Conservation (phyloP, 495 filamentous ascomycete genomes). For the Aspergillus steynii region DNA sequence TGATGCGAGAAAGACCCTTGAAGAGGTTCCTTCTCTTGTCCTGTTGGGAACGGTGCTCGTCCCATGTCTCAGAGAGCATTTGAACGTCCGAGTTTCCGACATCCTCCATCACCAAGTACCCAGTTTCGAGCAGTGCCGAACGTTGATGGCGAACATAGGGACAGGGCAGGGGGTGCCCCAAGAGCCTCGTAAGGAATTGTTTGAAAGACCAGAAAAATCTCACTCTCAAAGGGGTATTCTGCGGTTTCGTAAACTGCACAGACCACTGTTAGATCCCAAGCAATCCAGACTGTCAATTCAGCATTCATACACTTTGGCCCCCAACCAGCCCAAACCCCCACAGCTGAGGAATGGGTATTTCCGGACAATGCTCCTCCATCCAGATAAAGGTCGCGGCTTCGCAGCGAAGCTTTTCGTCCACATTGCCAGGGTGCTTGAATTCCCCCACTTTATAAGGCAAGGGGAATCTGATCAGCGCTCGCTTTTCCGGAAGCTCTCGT, state of each 20-base stretch:
- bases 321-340: constrained; percentile 35
- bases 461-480: constrained; percentile 32
- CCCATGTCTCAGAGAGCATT: constrained; percentile 38
- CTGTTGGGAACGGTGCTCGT: constrained; percentile 13
- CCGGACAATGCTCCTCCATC: constrained; percentile 33
- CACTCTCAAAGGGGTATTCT: constrained; percentile 24
- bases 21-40: constrained; percentile 26
- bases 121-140: constrained; percentile 13
- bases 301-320: constrained; percentile 20
- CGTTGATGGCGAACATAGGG: constrained; percentile 23
- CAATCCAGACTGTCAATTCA: not conserved
- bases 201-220: constrained; percentile 22
- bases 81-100: constrained; percentile 21
- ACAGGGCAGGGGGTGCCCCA: constrained; percentile 21
- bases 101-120: constrained; percentile 35
- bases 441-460: constrained; percentile 32
- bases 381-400: constrained; percentile 41
- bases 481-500: constrained; percentile 16
- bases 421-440: constrained; percentile 31
- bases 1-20: constrained; percentile 26
- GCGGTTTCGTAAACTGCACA: constrained; percentile 7
- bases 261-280: not conserved
- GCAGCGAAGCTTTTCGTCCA: constrained; percentile 40
- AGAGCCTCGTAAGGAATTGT: constrained; percentile 14
- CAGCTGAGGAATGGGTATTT: constrained; percentile 32